Base-by-base conservation (phyloP, 257 asterid species). In the Capsicum baccatum region DNA sequence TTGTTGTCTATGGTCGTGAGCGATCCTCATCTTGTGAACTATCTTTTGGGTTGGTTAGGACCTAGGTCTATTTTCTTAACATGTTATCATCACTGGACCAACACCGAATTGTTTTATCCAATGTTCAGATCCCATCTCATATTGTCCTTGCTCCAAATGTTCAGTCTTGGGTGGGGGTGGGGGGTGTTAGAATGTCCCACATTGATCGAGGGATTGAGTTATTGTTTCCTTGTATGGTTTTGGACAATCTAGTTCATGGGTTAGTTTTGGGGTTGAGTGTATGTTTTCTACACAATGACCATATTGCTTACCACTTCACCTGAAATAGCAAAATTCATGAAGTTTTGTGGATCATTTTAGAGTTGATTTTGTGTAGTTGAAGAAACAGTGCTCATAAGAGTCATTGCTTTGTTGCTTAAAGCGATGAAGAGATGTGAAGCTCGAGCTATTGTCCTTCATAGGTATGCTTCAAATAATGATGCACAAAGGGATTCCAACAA, bases 271-370 rank as follows among this genome's bases (percentile, higher is more conserved):
- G n/a, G 8, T 74, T 50, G 80, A 48, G 62, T 21, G 17, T 74
- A 7, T 8, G 14, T 12, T 74, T 50, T 76, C 13, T 52, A 16
- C 62, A 74, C 81, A 50, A 35, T 54, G 81, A 14, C 81, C 48
- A 54, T 78, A 55, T 33, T 78, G 42, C 64, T 76, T 78, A 54
- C 82, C 63, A 78, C 47, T 56, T 78, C 14, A 26, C 64, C 64
- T 78, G 82, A 52, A 8, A 50, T 54, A 55, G 82, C 66, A 33
- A 54, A 33, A 42, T 54, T 76, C 44, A 33, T 8, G 16, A 15
- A 66, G 16, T 52, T 76, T 54, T 76, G 47, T 76, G 48, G 82
- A 47, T 71, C 85, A 55, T 80, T 87, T 82, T 90, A 39, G 68
- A 66, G 83, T 83, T 55, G 82, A 47, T 58, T 60, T 84, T 50